phyloP scores from a whole-genome alignment of 1,139 yeast genomes.

The Hanseniaspora sp. region DNA sequence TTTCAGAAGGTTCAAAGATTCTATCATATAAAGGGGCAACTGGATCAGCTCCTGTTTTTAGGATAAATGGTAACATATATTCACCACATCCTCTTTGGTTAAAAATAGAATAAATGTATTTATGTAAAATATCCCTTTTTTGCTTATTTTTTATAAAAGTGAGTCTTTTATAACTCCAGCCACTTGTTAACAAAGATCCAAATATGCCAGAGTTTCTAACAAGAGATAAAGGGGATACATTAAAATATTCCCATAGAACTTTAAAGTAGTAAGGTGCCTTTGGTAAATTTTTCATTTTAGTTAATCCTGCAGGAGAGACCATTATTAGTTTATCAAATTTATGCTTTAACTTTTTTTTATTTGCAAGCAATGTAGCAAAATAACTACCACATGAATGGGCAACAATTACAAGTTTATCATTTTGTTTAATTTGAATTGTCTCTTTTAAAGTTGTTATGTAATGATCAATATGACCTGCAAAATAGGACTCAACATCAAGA shows the following conservation, averaged over 20 bases:
- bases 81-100: slow-evolving; percentile 67
- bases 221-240: slow-evolving; percentile 57
- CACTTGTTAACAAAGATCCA: slow-evolving; percentile 62
- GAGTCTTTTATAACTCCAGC: slow-evolving; percentile 65
- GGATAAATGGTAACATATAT: slow-evolving; percentile 54
- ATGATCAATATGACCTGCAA: slow-evolving; percentile 58
- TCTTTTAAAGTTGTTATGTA: slow-evolving; percentile 50
- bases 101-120: slow-evolving; percentile 59
- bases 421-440: slow-evolving; percentile 34
- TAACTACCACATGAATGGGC: slow-evolving; percentile 95
- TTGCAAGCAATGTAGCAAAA: slow-evolving; percentile 60
- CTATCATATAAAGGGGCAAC: slow-evolving; percentile 48
- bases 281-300: slow-evolving; percentile 34
- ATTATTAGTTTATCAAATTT: slow-evolving; percentile 53
- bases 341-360: slow-evolving; percentile 46
- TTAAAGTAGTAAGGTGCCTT: slow-evolving; percentile 53
- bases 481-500: slow-evolving; percentile 47
- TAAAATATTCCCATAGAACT: slow-evolving; percentile 49
- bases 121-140: slow-evolving; percentile 40
- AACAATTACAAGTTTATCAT: slow-evolving; percentile 48
- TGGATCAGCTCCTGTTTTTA: slow-evolving; percentile 70
- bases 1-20: slow-evolving; percentile 27
- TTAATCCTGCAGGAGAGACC: slow-evolving; percentile 74
- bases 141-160: slow-evolving; percentile 35
- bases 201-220: slow-evolving; percentile 54